phyloP scores from a whole-genome alignment of 148 eudicot genomes.

The Persicaria maculosa region DNA sequence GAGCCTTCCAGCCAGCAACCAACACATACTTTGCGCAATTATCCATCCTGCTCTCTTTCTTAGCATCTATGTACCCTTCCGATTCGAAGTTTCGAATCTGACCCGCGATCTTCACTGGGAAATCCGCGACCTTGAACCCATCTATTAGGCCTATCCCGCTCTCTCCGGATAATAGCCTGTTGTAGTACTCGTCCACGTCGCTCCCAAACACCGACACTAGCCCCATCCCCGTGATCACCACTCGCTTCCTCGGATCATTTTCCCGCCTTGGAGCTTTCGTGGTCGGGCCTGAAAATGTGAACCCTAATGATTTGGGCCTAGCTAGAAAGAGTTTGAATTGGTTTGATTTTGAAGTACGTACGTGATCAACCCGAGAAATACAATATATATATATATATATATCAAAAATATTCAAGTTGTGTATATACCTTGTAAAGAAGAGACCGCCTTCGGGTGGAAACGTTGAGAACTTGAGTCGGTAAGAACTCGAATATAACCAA shows the following conservation, averaged over 20 bases:
- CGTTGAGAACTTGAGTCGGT: no score
- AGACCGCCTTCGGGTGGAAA: no score
- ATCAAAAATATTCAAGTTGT: no score
- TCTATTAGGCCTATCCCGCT: slow-evolving; percentile 17
- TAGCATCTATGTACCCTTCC: slow-evolving; percentile 15
- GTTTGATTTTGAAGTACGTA: no score
- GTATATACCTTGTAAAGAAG: no score
- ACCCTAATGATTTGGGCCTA: no score
- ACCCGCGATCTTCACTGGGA: slow-evolving; percentile 20
- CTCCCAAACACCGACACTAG: slow-evolving; percentile 22
- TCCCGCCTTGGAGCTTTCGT: slow-evolving; percentile 22
- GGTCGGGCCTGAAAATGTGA: neutral
- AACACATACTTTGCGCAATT: slow-evolving; percentile 18
- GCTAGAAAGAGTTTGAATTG: no score
- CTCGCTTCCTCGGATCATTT: slow-evolving; percentile 24
- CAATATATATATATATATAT: no score
- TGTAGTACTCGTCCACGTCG: slow-evolving; percentile 21
- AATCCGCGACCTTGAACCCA: slow-evolving; percentile 13
- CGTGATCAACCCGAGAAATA: no score
- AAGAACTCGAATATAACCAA: no score
- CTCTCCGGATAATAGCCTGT: slow-evolving; percentile 19
- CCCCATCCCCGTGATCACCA: slow-evolving; percentile 27
- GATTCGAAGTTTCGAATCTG: slow-evolving; percentile 17
- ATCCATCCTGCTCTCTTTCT: slow-evolving; percentile 10
- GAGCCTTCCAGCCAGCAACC: slow-evolving; percentile 24